These are phyloP conservation scores for Tolypocladium capitatum DNA, from an alignment of 2,329 filamentous ascomycete species.

Conservation along the genomic window DNA sequence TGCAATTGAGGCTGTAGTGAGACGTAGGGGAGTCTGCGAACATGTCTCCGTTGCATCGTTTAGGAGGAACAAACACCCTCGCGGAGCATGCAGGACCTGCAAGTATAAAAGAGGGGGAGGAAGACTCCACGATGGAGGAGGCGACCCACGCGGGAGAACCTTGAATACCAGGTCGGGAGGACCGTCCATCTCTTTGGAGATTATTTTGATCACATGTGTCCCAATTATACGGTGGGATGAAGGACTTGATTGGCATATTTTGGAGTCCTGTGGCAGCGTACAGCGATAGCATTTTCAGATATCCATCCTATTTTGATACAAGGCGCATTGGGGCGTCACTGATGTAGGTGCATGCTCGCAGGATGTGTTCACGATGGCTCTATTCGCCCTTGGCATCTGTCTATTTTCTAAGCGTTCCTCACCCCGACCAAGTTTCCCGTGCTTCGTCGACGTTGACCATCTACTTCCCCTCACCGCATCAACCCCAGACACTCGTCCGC, in stretches of 20 bases:
- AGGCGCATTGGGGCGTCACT: background rate
- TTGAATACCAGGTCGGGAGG: background rate
- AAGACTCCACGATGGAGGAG: background rate
- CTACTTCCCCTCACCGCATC: conserved; percentile 3
- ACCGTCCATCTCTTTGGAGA: background rate
- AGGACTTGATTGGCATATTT: background rate
- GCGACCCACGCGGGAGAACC: background rate
- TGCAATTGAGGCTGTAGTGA: background rate
- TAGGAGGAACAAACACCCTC: background rate
- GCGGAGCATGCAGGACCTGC: background rate
- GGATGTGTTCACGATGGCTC: background rate
- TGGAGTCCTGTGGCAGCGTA: background rate
- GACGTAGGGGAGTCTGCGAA: background rate
- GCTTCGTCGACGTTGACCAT: background rate
- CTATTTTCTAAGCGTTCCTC: background rate
- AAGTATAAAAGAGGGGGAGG: background rate
- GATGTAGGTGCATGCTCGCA: background rate
- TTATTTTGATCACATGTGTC: background rate
- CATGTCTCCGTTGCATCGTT: too few species aligned
- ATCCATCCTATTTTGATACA: background rate
- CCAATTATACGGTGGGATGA: background rate
- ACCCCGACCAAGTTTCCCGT: background rate
- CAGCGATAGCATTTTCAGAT: background rate
- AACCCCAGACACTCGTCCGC: conserved; percentile 32
- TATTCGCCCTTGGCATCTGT: background rate